Percentiles rank a stretch among this genome's conserved stretches.
These are phyloP conservation scores for Kuraishia cidri DNA, from an alignment of 805 yeast species.

Conservation along the genomic window DNA sequence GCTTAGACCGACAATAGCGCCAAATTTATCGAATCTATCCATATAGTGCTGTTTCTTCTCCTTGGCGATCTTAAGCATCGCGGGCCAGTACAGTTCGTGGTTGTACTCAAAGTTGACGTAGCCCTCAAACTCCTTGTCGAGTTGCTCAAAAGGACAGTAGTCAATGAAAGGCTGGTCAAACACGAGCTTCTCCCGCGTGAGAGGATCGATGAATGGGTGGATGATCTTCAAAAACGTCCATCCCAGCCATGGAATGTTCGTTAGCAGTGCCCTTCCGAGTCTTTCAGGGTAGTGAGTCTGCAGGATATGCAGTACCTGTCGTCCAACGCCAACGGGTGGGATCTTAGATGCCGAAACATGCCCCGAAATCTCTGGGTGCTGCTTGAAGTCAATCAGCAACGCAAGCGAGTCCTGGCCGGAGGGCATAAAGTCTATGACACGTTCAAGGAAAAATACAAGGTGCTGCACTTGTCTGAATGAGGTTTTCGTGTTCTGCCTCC, in stretches of 20 bases:
- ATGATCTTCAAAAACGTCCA: slow-evolving; percentile 88
- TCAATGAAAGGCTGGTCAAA: slow-evolving; percentile 83
- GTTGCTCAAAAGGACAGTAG: slow-evolving; percentile 73
- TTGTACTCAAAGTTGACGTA: slow-evolving; percentile 72
- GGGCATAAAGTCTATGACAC: slow-evolving; percentile 92
- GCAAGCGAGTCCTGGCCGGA: slow-evolving; percentile 94
- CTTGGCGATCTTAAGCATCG: slow-evolving; percentile 50
- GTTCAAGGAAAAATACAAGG: slow-evolving; percentile 84
- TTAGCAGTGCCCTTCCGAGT: slow-evolving; percentile 82
- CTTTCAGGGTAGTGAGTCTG: slow-evolving; percentile 98
- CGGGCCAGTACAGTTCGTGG: slow-evolving; percentile 76
- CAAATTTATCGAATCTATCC: slow-evolving; percentile 63
- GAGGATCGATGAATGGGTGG: slow-evolving; percentile 93
- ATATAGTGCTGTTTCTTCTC: slow-evolving; percentile 54
- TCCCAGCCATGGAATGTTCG: slow-evolving; percentile 90
- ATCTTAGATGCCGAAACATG: slow-evolving; percentile 55
- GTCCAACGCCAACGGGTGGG: slow-evolving; percentile 85
- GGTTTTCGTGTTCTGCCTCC: slow-evolving; percentile 91
- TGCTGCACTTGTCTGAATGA: slow-evolving; percentile 93
- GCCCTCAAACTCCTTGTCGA: slow-evolving; percentile 85
- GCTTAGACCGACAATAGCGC: slow-evolving; percentile 67
- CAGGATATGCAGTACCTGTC: slow-evolving; percentile 85
- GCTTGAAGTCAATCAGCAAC: slow-evolving; percentile 83
- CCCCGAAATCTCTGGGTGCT: slow-evolving; percentile 47
- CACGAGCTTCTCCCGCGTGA: slow-evolving; percentile 88